Base-by-base conservation (phyloP, 805 yeast genomes). In the Ogataea allantospora region DNA sequence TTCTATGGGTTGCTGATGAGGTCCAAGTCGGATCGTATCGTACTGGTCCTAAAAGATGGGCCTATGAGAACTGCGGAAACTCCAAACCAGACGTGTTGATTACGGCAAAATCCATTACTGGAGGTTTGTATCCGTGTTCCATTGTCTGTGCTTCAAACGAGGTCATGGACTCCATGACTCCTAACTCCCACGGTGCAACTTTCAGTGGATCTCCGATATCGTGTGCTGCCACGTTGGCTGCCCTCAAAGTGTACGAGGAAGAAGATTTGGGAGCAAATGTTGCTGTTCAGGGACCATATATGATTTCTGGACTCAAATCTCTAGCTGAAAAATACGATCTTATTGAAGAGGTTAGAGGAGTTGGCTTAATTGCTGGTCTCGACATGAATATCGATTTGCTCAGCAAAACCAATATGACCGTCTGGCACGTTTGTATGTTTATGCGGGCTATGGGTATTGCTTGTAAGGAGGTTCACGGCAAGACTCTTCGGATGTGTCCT, bases 21-120 rank as follows among this genome's bases (percentile, higher is more conserved):
- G 60, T 65, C 32, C 66, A 65, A 19, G 57, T 63, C 42, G 67
- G 67, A 1, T 60, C 58, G 30, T 65, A 59, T 13, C 50, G 66
- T 39, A 52, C 62, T n/a, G 68, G 68, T n/a, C 34, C 51, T 5
- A 55, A 57, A 29, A 46, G 55, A 20, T 60, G 63, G 53, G 68
- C 66, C 0, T 62, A 55, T 38, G 63, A 65, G 21, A 66, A 65
- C 42, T 45, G 57, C 17, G 43, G 52, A 33, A 42, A 36, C 15
- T 50, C 51, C 21, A 48, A 37, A 33, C 60, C 60, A 2, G 60
- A 57, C 38, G 49, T 57, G 29, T 33, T 55, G 13, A 43, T 50
- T n/a, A 47, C 53, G 13, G 62, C 57, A 14, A 57, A 57, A 35
- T 49, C 55, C 16, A 49, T 55, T 21, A 44, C 57, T n/a, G 62